Percentiles rank a stretch among this genome's conserved stretches.
Evolutionary conservation across 345 rosid genomes (phyloP).

Genomic region (Boechera divaricarpa): DNA sequence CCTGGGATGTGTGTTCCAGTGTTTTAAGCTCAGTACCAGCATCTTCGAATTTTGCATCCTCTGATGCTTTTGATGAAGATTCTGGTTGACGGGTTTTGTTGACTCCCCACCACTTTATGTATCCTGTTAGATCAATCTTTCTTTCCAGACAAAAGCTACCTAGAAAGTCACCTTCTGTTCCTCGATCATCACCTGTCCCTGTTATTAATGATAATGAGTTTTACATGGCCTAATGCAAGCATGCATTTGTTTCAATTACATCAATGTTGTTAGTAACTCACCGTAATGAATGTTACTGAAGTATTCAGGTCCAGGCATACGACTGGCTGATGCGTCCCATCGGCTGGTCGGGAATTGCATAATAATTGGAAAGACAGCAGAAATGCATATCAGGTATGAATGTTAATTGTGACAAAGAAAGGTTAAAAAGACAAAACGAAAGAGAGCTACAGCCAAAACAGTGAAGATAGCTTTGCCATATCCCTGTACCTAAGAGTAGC

Average conservation of each 20-base stretch:
- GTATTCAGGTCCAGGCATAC: constrained; percentile 83
- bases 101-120: constrained; percentile 93
- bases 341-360: constrained; percentile 53
- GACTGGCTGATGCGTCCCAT: constrained; percentile 85
- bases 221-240: constrained; percentile 22
- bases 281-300: constrained; percentile 70
- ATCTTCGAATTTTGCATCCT: constrained; percentile 71
- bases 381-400: constrained; percentile 31
- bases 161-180: constrained; percentile 70
- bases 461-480: constrained; percentile 27
- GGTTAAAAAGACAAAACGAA: neutral
- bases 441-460: constrained; percentile 19
- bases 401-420: constrained; percentile 5
- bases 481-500: constrained; percentile 21
- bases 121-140: constrained; percentile 82
- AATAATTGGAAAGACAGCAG: constrained; percentile 30
- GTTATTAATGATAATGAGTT: neutral
- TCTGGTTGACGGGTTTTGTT: constrained; percentile 76
- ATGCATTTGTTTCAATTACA: constrained; percentile 2
- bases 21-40: constrained; percentile 75
- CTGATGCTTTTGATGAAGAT: constrained; percentile 64
- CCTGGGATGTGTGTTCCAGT: constrained; percentile 65
- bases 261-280: constrained; percentile 38
- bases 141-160: constrained; percentile 80
- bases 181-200: constrained; percentile 77